Percentiles rank a stretch among this genome's conserved stretches.
phyloP scores from a whole-genome alignment of 495 filamentous ascomycete genomes.

The Hypoxylon lienhwacheense region DNA sequence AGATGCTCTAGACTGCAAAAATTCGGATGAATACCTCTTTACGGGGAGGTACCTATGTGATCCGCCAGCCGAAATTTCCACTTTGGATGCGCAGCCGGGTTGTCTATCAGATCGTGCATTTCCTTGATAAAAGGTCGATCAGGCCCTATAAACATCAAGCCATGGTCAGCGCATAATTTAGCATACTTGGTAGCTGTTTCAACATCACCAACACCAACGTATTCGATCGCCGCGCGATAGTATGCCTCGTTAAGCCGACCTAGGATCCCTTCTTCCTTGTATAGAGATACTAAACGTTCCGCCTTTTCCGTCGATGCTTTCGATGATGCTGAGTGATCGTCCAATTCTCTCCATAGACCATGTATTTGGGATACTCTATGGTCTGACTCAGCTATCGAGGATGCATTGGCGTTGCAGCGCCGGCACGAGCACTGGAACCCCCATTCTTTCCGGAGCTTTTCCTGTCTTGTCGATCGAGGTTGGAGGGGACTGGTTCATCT shows the following conservation, averaged over 20 bases:
- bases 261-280: constrained; percentile 44
- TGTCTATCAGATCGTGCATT: constrained; percentile 36
- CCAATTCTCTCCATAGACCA: constrained; percentile 31
- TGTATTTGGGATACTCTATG: constrained; percentile 38
- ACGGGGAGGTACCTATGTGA: not conserved
- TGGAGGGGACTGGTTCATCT: constrained; percentile 33
- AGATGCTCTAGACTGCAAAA: no score
- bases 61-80: constrained; percentile 37
- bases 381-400: constrained; percentile 38
- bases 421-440: constrained; percentile 46
- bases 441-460: constrained; percentile 40
- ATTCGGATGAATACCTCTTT: no score
- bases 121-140: constrained; percentile 39
- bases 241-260: constrained; percentile 44
- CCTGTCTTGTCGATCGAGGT: constrained; percentile 32
- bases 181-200: constrained; percentile 45
- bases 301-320: constrained; percentile 40
- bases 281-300: constrained; percentile 42
- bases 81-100: constrained; percentile 35
- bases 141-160: constrained; percentile 34
- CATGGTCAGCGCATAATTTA: constrained; percentile 38
- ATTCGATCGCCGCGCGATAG: constrained; percentile 44
- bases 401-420: constrained; percentile 33
- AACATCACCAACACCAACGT: constrained; percentile 42
- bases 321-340: constrained; percentile 32